Base-by-base conservation (phyloP, 2,329 filamentous ascomycete species). In the Diplodia corticola region DNA sequence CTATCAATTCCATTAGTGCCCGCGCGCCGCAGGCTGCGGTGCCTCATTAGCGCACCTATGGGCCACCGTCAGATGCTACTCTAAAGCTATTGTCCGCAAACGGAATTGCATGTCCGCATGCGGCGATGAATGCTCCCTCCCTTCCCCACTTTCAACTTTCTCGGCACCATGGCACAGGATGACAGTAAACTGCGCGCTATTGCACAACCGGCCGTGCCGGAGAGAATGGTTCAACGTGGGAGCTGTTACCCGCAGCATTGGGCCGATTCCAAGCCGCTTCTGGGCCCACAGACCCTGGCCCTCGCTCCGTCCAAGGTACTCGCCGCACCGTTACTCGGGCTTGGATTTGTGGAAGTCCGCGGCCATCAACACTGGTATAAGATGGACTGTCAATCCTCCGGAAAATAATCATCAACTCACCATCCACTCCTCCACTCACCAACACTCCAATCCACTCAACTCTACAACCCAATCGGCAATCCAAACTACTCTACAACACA, bases 341-440 rank as follows among this genome's bases (percentile, higher is more conserved):
- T 44, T 35, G 26, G 57, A n/a, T 30, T 22, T 4, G 9, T 6
- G 9, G 13, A 49, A 61, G 13, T 49, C 13, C 17, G 24, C 22
- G 6, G 6, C n/a, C n/a, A 15, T 26, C 40, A 61, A 61, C 37
- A 44, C 55, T 5, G 49, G 40, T 61, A 61, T 61, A 61, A 61
- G 57, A 50, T 49, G 57, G n/a, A 26, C 9, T 5, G n/a, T n/a
- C 20, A 12, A 2, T 17, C 40, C 55, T 30, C 17, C 57, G 13
- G n/a, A 30, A 48, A 35, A 49, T 35, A 26, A 35, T 12, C 44
- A 35, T 35, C 17, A 35, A 12, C n/a, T 28, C 40, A 49, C 26
- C 44, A 33, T 35, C 28, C 57, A 49, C 57, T 61, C 57, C 9
- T 17, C 57, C 7, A 26, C 17, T 30, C 57, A 17, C 24, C n/a